phyloP scores from a whole-genome alignment of 2,329 filamentous ascomycete genomes.

The Phoma sp. region DNA sequence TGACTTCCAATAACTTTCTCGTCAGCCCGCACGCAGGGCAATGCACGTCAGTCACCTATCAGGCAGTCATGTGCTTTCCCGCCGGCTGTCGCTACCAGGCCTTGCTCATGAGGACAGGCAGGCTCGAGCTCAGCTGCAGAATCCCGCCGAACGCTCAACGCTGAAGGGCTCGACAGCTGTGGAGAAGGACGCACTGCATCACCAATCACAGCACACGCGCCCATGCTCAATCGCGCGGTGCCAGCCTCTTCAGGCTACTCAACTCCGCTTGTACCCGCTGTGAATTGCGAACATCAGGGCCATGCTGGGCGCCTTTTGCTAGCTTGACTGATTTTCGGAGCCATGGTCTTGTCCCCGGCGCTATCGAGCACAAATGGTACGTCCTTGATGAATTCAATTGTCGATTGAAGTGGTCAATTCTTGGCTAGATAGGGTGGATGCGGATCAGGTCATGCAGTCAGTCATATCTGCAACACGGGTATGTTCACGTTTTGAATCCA shows the following conservation, averaged over 20 bases:
- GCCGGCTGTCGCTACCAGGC: slow-evolving; percentile 17
- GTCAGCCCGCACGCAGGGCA: slow-evolving; percentile 1
- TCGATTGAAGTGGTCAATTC: neutral
- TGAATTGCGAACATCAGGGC: slow-evolving; percentile 13
- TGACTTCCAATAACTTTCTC: no score
- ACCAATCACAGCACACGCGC: slow-evolving; percentile 5
- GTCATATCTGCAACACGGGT: neutral
- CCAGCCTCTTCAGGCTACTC: slow-evolving; percentile 19
- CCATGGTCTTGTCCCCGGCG: slow-evolving; percentile 11
- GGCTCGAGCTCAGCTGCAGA: slow-evolving; percentile 24
- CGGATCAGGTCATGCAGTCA: neutral
- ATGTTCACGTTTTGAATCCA: neutral
- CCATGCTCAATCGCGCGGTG: neutral
- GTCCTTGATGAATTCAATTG: no score
- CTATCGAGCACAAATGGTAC: neutral
- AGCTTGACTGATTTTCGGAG: slow-evolving; percentile 15
- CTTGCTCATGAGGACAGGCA: slow-evolving; percentile 6
- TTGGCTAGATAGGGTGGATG: slow-evolving; percentile 6
- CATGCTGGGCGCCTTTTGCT: slow-evolving; percentile 7
- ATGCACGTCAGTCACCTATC: slow-evolving; percentile 13
- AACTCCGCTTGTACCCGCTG: slow-evolving; percentile 15
- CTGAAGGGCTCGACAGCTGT: slow-evolving; percentile 9
- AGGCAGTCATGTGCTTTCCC: slow-evolving; percentile 16
- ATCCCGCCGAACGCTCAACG: slow-evolving; percentile 20
- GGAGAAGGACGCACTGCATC: slow-evolving; percentile 2